phyloP scores from a whole-genome alignment of 345 rosid genomes.

The Lepidium aucheri region DNA sequence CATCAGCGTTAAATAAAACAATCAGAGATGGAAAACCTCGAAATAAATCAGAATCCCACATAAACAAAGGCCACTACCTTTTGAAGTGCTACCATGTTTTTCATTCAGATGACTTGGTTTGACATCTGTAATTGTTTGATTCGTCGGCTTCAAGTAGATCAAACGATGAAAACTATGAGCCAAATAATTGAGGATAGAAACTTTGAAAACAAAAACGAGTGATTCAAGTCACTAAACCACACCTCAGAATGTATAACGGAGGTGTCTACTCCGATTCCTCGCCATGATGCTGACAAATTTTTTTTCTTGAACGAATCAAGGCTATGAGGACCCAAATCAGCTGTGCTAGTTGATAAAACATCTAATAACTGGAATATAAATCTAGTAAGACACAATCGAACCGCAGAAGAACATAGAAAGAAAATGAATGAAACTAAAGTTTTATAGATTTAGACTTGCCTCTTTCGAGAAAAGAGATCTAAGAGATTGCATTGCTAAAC shows the following conservation, averaged over 20 bases:
- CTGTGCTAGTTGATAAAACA: slow-evolving; percentile 55
- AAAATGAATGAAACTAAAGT: background rate
- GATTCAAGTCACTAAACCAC: background rate
- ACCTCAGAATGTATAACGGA: slow-evolving; percentile 45
- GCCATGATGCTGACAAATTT: slow-evolving; percentile 80
- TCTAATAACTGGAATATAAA: slow-evolving; percentile 50
- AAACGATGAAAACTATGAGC: slow-evolving; percentile 25
- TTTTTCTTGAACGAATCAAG: slow-evolving; percentile 74
- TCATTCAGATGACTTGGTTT: slow-evolving; percentile 35
- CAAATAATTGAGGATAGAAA: background rate
- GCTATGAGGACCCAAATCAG: slow-evolving; percentile 75
- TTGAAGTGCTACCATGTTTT: slow-evolving; percentile 28
- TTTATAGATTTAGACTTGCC: slow-evolving; percentile 37
- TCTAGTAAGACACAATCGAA: background rate
- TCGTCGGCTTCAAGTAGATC: slow-evolving; percentile 32
- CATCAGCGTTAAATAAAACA: slow-evolving; percentile 11
- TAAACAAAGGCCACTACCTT: slow-evolving; percentile 26
- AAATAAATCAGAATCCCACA: slow-evolving; percentile 1
- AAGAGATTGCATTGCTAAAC: slow-evolving; percentile 53
- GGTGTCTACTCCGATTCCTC: slow-evolving; percentile 28
- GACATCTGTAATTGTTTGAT: slow-evolving; percentile 23
- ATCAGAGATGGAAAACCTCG: slow-evolving; percentile 9
- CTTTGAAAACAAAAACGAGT: background rate
- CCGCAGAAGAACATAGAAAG: background rate
- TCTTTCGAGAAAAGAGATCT: slow-evolving; percentile 69